These are phyloP conservation scores for Phialophora macrospora DNA, from an alignment of 2,329 filamentous ascomycete genomes.

Conservation along the genomic window DNA sequence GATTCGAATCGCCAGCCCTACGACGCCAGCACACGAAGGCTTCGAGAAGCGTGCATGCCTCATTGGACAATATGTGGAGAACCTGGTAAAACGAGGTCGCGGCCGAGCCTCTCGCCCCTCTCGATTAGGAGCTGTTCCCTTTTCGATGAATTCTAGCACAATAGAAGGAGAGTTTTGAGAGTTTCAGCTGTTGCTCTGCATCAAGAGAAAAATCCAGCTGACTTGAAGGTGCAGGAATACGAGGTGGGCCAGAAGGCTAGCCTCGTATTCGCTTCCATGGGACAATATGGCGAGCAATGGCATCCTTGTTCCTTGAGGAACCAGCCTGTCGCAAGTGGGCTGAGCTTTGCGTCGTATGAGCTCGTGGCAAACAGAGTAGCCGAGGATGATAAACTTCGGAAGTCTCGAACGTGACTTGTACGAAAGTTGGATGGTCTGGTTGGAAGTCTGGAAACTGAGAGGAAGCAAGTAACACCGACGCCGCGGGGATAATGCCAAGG, in stretches of 20 bases:
- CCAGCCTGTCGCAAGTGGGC: neutral
- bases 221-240: slow-evolving; percentile 5
- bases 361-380: neutral
- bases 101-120: neutral
- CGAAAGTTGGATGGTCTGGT: neutral
- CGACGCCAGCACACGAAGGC: neutral
- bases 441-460: neutral
- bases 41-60: neutral
- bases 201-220: neutral
- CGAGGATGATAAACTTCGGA: neutral
- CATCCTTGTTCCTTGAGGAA: neutral
- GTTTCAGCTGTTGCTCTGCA: neutral
- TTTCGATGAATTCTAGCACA: neutral
- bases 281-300: neutral
- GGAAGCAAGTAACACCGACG: neutral
- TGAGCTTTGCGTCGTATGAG: neutral
- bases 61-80: neutral
- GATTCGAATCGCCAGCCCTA: neutral
- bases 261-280: slow-evolving; percentile 11
- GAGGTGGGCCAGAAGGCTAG: neutral
- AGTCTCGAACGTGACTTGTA: neutral
- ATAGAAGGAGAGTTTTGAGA: neutral
- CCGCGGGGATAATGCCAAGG: neutral
- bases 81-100: neutral
- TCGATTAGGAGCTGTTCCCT: neutral